Conservation (phyloP, 83 land plant species). For the Thuja plicata region DNA sequence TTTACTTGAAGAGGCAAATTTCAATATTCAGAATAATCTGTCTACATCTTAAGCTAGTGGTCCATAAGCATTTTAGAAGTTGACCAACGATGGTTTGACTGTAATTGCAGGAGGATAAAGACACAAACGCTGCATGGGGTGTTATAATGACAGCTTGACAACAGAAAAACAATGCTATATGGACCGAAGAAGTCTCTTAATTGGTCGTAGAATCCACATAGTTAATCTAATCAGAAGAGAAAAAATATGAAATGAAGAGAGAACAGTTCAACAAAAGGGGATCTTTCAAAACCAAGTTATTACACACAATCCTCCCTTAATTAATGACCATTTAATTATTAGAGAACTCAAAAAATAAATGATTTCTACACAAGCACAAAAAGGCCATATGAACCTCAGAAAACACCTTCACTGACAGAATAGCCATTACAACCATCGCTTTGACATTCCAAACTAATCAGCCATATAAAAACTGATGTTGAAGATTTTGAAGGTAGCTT, state of each 20-base stretch:
- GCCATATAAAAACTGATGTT: too few relatives aligned
- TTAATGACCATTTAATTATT: background rate
- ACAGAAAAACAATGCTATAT: background rate
- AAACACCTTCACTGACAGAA: background rate
- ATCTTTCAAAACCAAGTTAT: background rate
- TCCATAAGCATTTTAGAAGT: background rate
- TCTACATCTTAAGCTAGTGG: background rate
- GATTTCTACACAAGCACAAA: background rate
- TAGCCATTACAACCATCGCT: background rate
- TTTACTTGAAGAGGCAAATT: background rate
- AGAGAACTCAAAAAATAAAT: background rate
- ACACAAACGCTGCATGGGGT: background rate
- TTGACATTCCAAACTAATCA: background rate
- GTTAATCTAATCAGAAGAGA: background rate
- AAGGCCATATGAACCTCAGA: background rate
- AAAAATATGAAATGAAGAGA: background rate
- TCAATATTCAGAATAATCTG: background rate
- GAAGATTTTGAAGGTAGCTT: too few relatives aligned
- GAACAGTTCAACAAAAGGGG: background rate
- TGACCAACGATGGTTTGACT: background rate
- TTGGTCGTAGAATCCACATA: background rate
- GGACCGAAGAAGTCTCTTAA: background rate
- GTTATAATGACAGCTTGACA: background rate
- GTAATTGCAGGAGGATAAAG: background rate
- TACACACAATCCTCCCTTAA: background rate